Percentiles rank a stretch among this genome's conserved stretches.
These are phyloP conservation scores for Fusarium lyarnte DNA, from an alignment of 2,329 filamentous ascomycete species.

Conservation along the genomic window DNA sequence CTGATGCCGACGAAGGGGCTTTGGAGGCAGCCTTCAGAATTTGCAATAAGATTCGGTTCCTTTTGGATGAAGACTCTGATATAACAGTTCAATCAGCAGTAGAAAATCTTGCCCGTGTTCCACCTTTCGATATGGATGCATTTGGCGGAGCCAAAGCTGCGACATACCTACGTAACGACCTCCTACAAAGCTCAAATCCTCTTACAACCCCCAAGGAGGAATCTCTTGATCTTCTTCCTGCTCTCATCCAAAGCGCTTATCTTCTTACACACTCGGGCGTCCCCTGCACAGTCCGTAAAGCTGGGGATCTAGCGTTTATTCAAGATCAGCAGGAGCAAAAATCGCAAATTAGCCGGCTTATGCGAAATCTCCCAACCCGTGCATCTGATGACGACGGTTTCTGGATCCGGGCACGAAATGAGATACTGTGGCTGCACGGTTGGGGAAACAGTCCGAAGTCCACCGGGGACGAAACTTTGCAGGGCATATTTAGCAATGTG, in stretches of 20 bases:
- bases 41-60: slow-evolving; percentile 61
- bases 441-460: slow-evolving; percentile 66
- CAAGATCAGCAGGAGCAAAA: slow-evolving; percentile 73
- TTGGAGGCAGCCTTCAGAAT: slow-evolving; percentile 70
- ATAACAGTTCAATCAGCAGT: slow-evolving; percentile 61
- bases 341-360: slow-evolving; percentile 65
- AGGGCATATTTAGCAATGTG: slow-evolving; percentile 72
- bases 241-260: slow-evolving; percentile 69
- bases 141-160: slow-evolving; percentile 42
- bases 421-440: slow-evolving; percentile 77
- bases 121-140: slow-evolving; percentile 42
- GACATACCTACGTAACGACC: slow-evolving; percentile 50
- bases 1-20: slow-evolving; percentile 66
- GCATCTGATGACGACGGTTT: slow-evolving; percentile 69
- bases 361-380: slow-evolving; percentile 61
- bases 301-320: slow-evolving; percentile 71
- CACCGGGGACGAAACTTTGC: slow-evolving; percentile 54
- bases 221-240: slow-evolving; percentile 69
- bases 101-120: slow-evolving; percentile 53
- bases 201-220: slow-evolving; percentile 69
- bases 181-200: slow-evolving; percentile 69
- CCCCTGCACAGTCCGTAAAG: slow-evolving; percentile 61
- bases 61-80: slow-evolving; percentile 69
- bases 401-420: slow-evolving; percentile 69
- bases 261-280: slow-evolving; percentile 62